Evolutionary conservation across 192 early-diverging fungal species (phyloP).

Genomic region (Coemansia interrupta): DNA sequence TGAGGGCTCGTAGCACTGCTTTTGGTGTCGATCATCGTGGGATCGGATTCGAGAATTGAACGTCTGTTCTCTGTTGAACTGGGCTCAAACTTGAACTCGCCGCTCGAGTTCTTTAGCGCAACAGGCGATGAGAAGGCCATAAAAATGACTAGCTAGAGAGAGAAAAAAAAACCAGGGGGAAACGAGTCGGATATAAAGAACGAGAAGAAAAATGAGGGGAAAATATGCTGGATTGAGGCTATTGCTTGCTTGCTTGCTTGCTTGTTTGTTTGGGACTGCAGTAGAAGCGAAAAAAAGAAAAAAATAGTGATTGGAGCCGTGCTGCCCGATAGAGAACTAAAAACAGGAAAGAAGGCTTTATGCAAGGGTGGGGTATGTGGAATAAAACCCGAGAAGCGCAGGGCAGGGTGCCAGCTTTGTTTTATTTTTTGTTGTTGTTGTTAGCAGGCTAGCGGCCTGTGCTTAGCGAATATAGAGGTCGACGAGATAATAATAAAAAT

Average conservation of each 20-base stretch:
- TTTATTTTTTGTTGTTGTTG: too few relatives aligned
- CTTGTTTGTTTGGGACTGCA: not conserved
- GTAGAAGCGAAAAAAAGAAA: not conserved
- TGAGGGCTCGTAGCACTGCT: not conserved
- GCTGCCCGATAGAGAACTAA: conserved; percentile 1
- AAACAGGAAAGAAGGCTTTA: conserved; percentile 4
- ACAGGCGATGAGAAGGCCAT: conserved; percentile 4
- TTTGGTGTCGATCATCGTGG: conserved; percentile 6
- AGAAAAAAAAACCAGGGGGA: not conserved
- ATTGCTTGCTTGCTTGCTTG: conserved; percentile 6
- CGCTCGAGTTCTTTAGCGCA: not conserved
- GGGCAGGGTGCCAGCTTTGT: too few relatives aligned
- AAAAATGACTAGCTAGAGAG: not conserved
- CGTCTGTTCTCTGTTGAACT: not conserved
- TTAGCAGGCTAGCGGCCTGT: too few relatives aligned
- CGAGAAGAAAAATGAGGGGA: not conserved
- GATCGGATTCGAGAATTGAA: not conserved
- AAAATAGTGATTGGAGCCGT: conserved; percentile 1
- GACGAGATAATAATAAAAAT: too few relatives aligned
- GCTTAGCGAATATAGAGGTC: too few relatives aligned
- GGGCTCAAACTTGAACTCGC: not conserved
- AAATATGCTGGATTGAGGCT: not conserved
- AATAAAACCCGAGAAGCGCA: not conserved
- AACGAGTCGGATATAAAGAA: not conserved
- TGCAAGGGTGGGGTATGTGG: conserved; percentile 1